Evolutionary conservation across 495 filamentous ascomycete genomes (phyloP), one percentile per base, ranked within the genome.

Genomic region (Lentithecium fluviatile): DNA sequence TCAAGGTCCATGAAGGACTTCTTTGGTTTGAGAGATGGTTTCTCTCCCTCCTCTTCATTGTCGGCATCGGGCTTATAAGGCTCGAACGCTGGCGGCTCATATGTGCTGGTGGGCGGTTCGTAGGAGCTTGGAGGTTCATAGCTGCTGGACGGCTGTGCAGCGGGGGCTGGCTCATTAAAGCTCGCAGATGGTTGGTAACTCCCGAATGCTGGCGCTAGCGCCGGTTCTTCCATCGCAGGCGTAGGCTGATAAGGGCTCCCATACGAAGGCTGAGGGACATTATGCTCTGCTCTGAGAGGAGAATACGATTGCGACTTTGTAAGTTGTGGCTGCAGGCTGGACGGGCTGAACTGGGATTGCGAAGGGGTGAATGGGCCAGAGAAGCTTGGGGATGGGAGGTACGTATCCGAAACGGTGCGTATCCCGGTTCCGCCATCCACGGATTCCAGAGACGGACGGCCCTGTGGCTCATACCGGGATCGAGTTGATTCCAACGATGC

Each of bases 1-100:
- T 93, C 88, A 72, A 90, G 85, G 65, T 89, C 87, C 80, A 93
- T 85, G 59, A 88, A 85, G n/a, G 80, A 82, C 69, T 88, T 90
- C 74, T 89, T 88, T 74, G 87, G 94, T 1, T 80, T 79, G 56
- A 78, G 79, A 0, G 65, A 32, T 32, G 29, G 29, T 32, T 32
- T 32, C 29, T 32, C 10, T 32, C 10, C 29, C 29, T 32, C 68
- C 52, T 84, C 71, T 7, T 77, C 76, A 1, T 75, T 70, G 10
- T 77, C 76, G 1, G 76, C 52, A 20, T 72, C 69, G 12, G 85
- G 83, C 29, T 83, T 77, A 61, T 77, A 75, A 15, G 74, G 66
- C 40, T 62, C 12, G 50, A 71, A 73, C 19, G 59, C 48, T 4
- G 70, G 63, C 2, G 70, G 75, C 52, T 76, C 67, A 49, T 76